phyloP scores from a whole-genome alignment of 2,329 filamentous ascomycete genomes.

The Leptosphaerulina australis region DNA sequence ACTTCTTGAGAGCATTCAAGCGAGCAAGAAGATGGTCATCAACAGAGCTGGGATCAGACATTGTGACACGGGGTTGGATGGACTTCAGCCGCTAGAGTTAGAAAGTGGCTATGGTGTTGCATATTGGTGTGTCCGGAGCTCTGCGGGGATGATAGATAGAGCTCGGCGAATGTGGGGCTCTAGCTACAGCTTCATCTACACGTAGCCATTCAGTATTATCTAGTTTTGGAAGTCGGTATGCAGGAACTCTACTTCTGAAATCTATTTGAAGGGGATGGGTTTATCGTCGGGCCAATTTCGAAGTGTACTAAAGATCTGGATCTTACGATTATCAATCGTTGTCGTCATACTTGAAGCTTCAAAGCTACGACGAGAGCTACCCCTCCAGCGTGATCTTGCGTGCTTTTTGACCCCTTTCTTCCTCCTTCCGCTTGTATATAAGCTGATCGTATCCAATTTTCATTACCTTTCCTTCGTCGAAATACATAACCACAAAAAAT shows the following conservation, averaged over 20 bases:
- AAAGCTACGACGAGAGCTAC: slow-evolving; percentile 23
- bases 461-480: not conserved
- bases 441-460: not conserved
- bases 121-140: slow-evolving; percentile 5
- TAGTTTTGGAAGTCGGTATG: too few relatives aligned
- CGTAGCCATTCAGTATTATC: not conserved
- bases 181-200: not conserved
- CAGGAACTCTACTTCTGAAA: too few relatives aligned
- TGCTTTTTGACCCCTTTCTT: slow-evolving; percentile 18
- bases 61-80: slow-evolving; percentile 20
- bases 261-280: too few relatives aligned
- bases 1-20: slow-evolving; percentile 56
- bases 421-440: not conserved
- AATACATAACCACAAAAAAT: slow-evolving; percentile 52
- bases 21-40: slow-evolving; percentile 56
- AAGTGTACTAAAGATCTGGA: not conserved
- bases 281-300: not conserved
- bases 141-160: slow-evolving; percentile 2
- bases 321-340: not conserved
- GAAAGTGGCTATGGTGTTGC: slow-evolving; percentile 6
- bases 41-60: slow-evolving; percentile 18
- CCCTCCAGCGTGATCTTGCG: slow-evolving; percentile 25
- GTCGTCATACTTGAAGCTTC: slow-evolving; percentile 29
- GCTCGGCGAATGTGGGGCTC: slow-evolving; percentile 6
- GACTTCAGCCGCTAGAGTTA: not conserved